Evolutionary conservation across 176 grass and related monocot genomes (phyloP), one percentile per base, ranked within the genome.

Genomic region (Cenchrus americanus): DNA sequence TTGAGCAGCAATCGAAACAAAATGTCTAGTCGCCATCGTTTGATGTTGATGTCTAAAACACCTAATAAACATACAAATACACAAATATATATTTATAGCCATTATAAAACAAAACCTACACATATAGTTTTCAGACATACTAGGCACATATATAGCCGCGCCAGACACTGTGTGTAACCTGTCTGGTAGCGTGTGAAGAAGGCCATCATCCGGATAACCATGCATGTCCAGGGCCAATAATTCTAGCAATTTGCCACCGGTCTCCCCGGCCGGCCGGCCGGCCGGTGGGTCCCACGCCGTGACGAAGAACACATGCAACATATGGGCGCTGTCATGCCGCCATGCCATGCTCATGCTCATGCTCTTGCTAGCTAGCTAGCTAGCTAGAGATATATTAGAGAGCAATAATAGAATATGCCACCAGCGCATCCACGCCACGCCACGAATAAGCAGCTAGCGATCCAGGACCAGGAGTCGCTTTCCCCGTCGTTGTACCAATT

Each of bases 241-340:
- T 65, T 65, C 62, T 60, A 4, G 0, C 50, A 37, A 58, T 75
- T 23, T 22, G 14, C 27, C 18, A 62, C 15, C 34, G 19, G 42
- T 14, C 55, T 22, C 19, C 8, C 19, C 19, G 55, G 55, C 55
- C 55, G 54, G 19, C 19, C 19, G 55, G 55, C 55, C 55, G 54
- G 54, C 19, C 34, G 34, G 34, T 37, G 34, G 34, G 34, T 2
- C 34, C 34, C 7, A 18, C 6, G 8, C 14, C 2, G 10, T 5
- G 13, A 41, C 15, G 14, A 63, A 3, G 65, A 65, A 14, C 86
- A 73, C 86, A 73, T 84, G 74, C 40, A 72, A 78, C 72, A 83
- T 78, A 72, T 41, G 80, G 5, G 10, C 3, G 0, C 21, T 41
- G 51, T 19, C 18, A 59, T 40, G 7, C 22, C 74, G 51, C 32